A percentile compares a stretch with the other conserved stretches of the same genome.
Conservation (phyloP, 2,329 filamentous ascomycete genomes). For the Paecilomyces fulvus region DNA sequence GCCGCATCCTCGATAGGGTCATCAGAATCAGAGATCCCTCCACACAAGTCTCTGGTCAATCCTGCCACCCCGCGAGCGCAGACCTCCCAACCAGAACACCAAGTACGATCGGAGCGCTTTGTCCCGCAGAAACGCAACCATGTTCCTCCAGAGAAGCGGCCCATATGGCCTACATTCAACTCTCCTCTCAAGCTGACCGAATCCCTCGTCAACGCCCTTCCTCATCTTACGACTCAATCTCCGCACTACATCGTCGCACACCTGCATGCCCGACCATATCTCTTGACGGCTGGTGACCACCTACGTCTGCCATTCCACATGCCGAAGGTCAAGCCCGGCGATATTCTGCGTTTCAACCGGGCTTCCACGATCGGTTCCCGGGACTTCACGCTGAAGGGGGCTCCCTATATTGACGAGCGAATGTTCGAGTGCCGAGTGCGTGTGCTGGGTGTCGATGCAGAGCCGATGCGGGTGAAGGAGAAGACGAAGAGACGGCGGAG, state of each 20-base stretch:
- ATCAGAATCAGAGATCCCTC: slow-evolving; percentile 23
- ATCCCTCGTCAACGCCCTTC: slow-evolving; percentile 35
- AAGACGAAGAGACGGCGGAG: slow-evolving; percentile 71
- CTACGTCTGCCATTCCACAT: slow-evolving; percentile 73
- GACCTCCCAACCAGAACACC: slow-evolving; percentile 10
- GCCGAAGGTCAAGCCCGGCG: slow-evolving; percentile 67
- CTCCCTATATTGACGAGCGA: slow-evolving; percentile 72
- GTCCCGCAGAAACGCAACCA: slow-evolving; percentile 15
- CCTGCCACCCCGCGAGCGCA: slow-evolving; percentile 16
- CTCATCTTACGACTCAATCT: slow-evolving; percentile 34
- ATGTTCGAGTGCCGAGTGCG: slow-evolving; percentile 78
- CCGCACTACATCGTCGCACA: slow-evolving; percentile 42
- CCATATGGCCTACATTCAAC: slow-evolving; percentile 29
- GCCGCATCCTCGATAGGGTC: slow-evolving; percentile 15
- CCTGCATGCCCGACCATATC: slow-evolving; percentile 42
- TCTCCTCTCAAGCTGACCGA: slow-evolving; percentile 32
- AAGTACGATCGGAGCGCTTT: slow-evolving; percentile 7
- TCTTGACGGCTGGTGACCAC: slow-evolving; percentile 55
- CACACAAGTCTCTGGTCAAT: slow-evolving; percentile 20
- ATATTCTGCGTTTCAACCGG: slow-evolving; percentile 79
- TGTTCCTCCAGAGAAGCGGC: slow-evolving; percentile 23
- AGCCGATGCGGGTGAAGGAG: slow-evolving; percentile 67
- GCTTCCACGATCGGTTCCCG: slow-evolving; percentile 74
- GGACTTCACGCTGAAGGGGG: slow-evolving; percentile 80
- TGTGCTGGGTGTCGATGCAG: slow-evolving; percentile 75